These are phyloP conservation scores for Adansonia gregorii DNA, from an alignment of 441 rosid genomes.

Conservation along the genomic window DNA sequence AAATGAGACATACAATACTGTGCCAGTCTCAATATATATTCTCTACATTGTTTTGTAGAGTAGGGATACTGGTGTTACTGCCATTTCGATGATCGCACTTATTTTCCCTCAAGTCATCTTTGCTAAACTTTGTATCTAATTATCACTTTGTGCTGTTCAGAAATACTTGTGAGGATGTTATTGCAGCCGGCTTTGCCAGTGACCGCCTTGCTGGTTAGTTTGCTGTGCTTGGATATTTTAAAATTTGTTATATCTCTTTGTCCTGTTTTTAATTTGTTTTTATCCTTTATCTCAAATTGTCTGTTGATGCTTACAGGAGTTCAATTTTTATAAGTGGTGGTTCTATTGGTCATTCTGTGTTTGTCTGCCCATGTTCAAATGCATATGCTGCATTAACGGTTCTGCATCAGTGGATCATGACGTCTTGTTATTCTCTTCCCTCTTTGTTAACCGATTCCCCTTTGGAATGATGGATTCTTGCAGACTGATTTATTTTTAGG, in stretches of 20 bases:
- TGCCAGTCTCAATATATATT: neutral
- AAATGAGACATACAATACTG: neutral
- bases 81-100: neutral
- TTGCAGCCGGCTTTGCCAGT: slow-evolving; percentile 48
- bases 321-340: neutral
- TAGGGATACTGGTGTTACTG: neutral
- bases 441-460: neutral
- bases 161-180: slow-evolving; percentile 51
- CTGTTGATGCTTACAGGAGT: neutral
- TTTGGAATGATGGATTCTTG: neutral
- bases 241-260: neutral
- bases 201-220: slow-evolving; percentile 49
- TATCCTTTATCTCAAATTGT: neutral
- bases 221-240: slow-evolving; percentile 7
- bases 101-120: neutral
- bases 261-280: neutral
- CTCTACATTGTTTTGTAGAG: neutral
- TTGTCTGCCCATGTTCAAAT: neutral
- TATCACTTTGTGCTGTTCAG: slow-evolving; percentile 35
- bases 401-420: neutral
- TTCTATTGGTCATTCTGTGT: neutral
- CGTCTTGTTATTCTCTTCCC: slow-evolving; percentile 2
- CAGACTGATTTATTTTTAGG: neutral
- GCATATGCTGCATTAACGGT: neutral
- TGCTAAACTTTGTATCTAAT: slow-evolving; percentile 15